Evolutionary conservation across 228 moss, liverwort and hornwort genomes (phyloP).

Genomic region (Sphagnum fallax): DNA sequence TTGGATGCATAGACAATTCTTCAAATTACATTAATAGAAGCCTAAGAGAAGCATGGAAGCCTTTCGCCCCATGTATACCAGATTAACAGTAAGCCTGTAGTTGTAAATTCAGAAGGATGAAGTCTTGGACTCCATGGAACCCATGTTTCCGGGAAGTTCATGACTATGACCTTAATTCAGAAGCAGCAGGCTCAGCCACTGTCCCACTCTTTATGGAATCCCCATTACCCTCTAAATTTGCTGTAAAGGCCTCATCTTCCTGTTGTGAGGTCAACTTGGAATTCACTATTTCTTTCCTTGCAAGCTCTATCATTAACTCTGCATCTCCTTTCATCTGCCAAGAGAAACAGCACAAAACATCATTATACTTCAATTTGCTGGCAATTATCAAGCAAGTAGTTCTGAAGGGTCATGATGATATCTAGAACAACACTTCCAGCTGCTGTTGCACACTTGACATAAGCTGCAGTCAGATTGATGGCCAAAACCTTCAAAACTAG

Average conservation of each 20-base stretch:
- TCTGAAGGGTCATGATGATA: background rate
- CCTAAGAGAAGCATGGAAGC: too few species aligned
- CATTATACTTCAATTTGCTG: background rate
- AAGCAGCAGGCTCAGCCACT: too few species aligned
- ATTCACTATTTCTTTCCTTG: constrained; percentile 29
- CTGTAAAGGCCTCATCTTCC: constrained; percentile 3
- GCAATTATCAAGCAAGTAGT: background rate
- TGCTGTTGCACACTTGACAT: background rate
- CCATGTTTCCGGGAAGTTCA: too few species aligned
- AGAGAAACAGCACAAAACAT: background rate
- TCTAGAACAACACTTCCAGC: background rate
- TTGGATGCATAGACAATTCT: too few species aligned
- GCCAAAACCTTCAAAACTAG: background rate
- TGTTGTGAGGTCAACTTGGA: constrained; percentile 11
- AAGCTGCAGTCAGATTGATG: background rate
- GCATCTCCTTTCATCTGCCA: constrained; percentile 75
- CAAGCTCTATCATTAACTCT: constrained; percentile 47
- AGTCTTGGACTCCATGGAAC: too few species aligned
- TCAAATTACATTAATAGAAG: too few species aligned
- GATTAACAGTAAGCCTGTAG: too few species aligned
- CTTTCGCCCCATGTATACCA: too few species aligned
- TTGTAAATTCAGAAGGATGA: too few species aligned
- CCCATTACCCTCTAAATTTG: constrained; percentile 1
- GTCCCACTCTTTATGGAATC: background rate
- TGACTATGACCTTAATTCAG: too few species aligned